Percentiles rank a stretch among this genome's conserved stretches.
Evolutionary conservation across 2,329 filamentous ascomycete genomes (phyloP).

Genomic region (Cephalotrichum gorgonifer): DNA sequence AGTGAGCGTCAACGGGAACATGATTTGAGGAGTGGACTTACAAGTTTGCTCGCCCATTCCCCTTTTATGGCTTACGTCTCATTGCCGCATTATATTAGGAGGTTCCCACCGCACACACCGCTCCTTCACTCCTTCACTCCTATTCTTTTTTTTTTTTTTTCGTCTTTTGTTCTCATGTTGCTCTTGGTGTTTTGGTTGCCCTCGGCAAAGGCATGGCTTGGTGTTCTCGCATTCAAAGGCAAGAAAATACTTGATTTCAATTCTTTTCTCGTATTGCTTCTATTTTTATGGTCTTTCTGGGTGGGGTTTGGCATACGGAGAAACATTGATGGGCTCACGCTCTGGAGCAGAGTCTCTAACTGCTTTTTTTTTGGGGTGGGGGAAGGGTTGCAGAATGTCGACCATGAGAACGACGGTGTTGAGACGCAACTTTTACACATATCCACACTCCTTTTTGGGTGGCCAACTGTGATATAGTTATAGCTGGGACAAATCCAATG

Average conservation of each 20-base stretch:
- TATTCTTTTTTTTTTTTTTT: constrained; percentile 8
- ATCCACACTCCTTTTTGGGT: too few species aligned
- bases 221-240: constrained; percentile 3
- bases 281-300: not conserved
- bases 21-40: too few species aligned
- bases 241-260: not conserved
- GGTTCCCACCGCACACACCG: too few species aligned
- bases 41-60: too few species aligned
- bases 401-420: too few species aligned
- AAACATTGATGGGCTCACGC: not conserved
- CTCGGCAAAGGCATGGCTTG: constrained; percentile 3
- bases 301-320: not conserved
- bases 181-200: not conserved
- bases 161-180: constrained; percentile 8
- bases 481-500: too few species aligned
- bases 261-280: not conserved
- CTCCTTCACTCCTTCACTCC: not conserved
- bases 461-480: too few species aligned
- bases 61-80: too few species aligned
- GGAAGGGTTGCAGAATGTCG: too few species aligned
- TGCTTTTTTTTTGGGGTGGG: too few species aligned
- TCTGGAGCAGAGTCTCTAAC: not conserved
- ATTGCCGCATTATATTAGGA: too few species aligned
- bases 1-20: constrained; percentile 71
- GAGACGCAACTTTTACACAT: too few species aligned